phyloP scores from a whole-genome alignment of 441 rosid species.

The Gossypium davidsonii region DNA sequence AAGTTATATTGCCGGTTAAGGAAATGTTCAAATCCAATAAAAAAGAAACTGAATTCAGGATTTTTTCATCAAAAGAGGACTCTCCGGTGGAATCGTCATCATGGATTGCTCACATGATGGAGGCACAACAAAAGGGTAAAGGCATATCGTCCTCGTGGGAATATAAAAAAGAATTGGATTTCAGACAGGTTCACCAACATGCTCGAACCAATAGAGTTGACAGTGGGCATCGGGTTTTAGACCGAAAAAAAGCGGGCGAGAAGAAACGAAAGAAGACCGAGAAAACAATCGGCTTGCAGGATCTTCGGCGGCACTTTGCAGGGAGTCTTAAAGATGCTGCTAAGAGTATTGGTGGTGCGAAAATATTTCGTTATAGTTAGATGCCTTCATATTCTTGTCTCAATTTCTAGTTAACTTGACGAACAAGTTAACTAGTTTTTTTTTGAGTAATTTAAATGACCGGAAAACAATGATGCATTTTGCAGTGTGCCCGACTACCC shows the following conservation, averaged over 20 bases:
- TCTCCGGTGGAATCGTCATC: slow-evolving; percentile 38
- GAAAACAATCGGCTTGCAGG: slow-evolving; percentile 64
- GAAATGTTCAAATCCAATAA: slow-evolving; percentile 12
- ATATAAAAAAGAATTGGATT: slow-evolving; percentile 39
- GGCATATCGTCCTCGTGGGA: slow-evolving; percentile 49
- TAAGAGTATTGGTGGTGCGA: slow-evolving; percentile 77
- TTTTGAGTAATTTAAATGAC: not conserved
- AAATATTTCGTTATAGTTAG: slow-evolving; percentile 8
- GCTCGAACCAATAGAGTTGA: slow-evolving; percentile 14
- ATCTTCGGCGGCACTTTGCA: slow-evolving; percentile 68
- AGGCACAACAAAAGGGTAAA: slow-evolving; percentile 44
- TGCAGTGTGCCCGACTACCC: slow-evolving; percentile 92
- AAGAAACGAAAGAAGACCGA: slow-evolving; percentile 59
- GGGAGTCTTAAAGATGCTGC: slow-evolving; percentile 95
- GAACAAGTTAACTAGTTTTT: not conserved
- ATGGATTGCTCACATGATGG: slow-evolving; percentile 47
- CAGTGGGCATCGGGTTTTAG: slow-evolving; percentile 17
- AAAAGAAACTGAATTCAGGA: slow-evolving; percentile 23
- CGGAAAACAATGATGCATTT: slow-evolving; percentile 1
- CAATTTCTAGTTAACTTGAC: not conserved
- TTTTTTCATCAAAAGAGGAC: slow-evolving; percentile 29
- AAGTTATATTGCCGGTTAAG: slow-evolving; percentile 29
- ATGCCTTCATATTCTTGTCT: slow-evolving; percentile 1
- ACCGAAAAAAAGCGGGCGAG: slow-evolving; percentile 38
- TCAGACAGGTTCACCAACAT: slow-evolving; percentile 28